Conservation (phyloP, 805 yeast species). For the Kuraishia borneana region DNA sequence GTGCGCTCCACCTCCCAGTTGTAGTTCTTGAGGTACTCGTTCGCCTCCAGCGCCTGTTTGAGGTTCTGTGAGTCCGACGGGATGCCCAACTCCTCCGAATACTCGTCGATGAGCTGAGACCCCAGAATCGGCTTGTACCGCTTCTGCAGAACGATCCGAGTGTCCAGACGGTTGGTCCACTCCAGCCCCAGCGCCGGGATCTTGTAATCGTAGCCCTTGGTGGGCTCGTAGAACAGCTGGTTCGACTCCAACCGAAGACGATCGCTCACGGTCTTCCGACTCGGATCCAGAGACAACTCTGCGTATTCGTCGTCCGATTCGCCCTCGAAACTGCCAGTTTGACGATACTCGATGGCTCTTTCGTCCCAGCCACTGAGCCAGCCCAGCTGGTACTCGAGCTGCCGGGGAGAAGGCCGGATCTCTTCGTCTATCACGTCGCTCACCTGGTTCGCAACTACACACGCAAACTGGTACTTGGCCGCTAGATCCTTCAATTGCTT, state of each 20-base stretch:
- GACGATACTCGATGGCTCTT: slow-evolving; percentile 14
- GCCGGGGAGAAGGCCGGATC: slow-evolving; percentile 20
- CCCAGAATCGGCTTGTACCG: slow-evolving; percentile 26
- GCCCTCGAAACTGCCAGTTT: slow-evolving; percentile 2
- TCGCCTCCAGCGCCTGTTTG: slow-evolving; percentile 3
- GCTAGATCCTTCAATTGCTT: slow-evolving; percentile 40
- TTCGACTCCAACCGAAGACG: slow-evolving; percentile 13
- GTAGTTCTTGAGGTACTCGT: slow-evolving; percentile 18
- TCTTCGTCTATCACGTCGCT: slow-evolving; percentile 39
- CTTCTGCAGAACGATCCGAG: slow-evolving; percentile 35
- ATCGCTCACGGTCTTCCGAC: slow-evolving; percentile 10
- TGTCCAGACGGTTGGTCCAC: slow-evolving; percentile 42
- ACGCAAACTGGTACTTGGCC: slow-evolving; percentile 34
- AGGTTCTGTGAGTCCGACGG: neutral
- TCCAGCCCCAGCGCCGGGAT: slow-evolving; percentile 44
- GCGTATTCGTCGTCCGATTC: neutral
- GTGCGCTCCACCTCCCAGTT: slow-evolving; percentile 19
- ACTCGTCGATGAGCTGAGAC: slow-evolving; percentile 21
- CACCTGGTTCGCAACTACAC: slow-evolving; percentile 73
- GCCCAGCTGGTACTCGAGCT: slow-evolving; percentile 56
- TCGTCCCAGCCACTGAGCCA: slow-evolving; percentile 70
- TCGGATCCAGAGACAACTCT: neutral
- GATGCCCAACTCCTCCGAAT: slow-evolving; percentile 20
- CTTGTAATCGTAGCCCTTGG: slow-evolving; percentile 19
- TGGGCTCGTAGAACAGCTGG: slow-evolving; percentile 15